Conservation (phyloP, 371 early-diverging fungal species). For the Mucor lusitanicus region DNA sequence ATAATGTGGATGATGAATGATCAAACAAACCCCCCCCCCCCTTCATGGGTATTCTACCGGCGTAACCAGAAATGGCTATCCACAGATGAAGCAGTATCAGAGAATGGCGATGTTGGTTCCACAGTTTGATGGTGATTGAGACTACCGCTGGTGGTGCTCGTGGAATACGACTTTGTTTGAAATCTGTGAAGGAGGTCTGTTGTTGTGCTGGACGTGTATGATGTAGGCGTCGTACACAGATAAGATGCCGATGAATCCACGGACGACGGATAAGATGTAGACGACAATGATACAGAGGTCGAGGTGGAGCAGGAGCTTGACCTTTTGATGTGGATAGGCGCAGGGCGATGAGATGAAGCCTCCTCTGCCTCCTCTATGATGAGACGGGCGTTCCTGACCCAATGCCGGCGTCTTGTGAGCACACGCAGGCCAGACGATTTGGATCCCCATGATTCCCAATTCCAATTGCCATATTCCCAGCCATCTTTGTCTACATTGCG, state of each 20-base stretch:
- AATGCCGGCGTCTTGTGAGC: conserved; percentile 27
- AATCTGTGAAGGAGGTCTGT: neutral
- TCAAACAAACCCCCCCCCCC: neutral
- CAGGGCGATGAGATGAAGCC: neutral
- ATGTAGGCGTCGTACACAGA: conserved; percentile 5
- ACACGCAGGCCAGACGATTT: conserved; percentile 11
- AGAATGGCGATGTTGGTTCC: conserved; percentile 4
- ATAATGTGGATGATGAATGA: neutral
- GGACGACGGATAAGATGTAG: conserved; percentile 1
- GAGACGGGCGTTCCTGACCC: conserved; percentile 24
- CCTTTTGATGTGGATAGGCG: neutral
- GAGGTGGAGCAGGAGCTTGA: conserved; percentile 1
- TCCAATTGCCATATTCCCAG: conserved; percentile 28
- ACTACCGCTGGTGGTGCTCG: conserved; percentile 12
- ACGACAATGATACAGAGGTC: neutral
- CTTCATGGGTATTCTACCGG: neutral
- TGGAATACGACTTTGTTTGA: conserved; percentile 2
- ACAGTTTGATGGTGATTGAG: conserved; percentile 8
- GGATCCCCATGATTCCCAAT: conserved; percentile 18
- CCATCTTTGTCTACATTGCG: conserved; percentile 20
- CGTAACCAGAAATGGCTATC: conserved; percentile 12
- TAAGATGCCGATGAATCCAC: conserved; percentile 1
- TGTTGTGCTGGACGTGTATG: neutral
- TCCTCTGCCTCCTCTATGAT: neutral
- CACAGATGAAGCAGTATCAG: conserved; percentile 2